Evolutionary conservation across 306 rosid species (phyloP), one percentile per base, ranked within the genome.

Genomic region (Cicer yamashitae): DNA sequence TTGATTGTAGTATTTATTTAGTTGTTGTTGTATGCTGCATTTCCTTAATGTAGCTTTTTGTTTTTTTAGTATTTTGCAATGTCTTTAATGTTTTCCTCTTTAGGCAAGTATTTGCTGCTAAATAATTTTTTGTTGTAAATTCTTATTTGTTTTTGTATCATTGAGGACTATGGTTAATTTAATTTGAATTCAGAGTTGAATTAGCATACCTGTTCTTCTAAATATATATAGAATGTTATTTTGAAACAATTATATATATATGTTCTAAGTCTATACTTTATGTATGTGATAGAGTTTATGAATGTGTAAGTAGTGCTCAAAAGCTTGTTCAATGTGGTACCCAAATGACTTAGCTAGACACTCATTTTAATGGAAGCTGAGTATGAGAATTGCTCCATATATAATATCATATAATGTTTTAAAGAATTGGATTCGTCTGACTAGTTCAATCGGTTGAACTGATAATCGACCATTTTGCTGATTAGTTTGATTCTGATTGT

Each of bases 1-100:
- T 89, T 46, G 96, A 93, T 78, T 83, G 79, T 79, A 88, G 97
- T 79, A 80, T 93, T 86, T 91, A 89, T 81, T 41, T 83, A 20
- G 96, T 91, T 39, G 84, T 91, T 67, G 90, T 91, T 41, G 82
- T 89, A 17, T 91, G 96, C 78, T 90, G 81, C 79, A 73, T 79
- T 75, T 88, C 92, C 74, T 45, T 91, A 51, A 56, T 84, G 70
- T 88, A 89, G 86, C 60, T 71, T 61, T 53, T 7, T 53, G 34
- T 60, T 13, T 37, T 56, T 13, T 13, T 70, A 66, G 46, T 79
- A 9, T 56, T 67, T 44, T 76, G 67, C 64, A 13, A 18, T 22
- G 34, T 48, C 10, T 18, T 20, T 22, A 48, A 25, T 30, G 37
- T 15, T 58, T 47, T n/a, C 47, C 6, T 20, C 12, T 63, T 58